A percentile compares a stretch with the other conserved stretches of the same genome.
phyloP scores from a whole-genome alignment of 2,329 filamentous ascomycete genomes.

The Orbilia ellipsospora region DNA sequence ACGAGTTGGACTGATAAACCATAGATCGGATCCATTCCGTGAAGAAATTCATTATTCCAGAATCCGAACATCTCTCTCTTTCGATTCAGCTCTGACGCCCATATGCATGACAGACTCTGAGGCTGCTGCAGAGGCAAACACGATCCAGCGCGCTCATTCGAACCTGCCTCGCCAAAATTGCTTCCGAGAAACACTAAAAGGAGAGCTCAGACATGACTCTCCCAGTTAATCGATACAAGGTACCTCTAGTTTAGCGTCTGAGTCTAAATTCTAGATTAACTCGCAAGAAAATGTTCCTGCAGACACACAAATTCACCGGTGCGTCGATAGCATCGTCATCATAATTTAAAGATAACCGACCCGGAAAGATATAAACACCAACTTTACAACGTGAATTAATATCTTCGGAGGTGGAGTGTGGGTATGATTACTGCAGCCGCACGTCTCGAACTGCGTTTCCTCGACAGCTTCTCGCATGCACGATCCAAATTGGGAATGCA shows the following conservation, averaged over 20 bases:
- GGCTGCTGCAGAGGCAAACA: constrained; percentile 8
- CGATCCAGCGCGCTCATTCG: background rate
- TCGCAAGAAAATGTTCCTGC: background rate
- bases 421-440: constrained; percentile 16
- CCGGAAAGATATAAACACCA: background rate
- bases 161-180: constrained; percentile 33
- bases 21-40: background rate
- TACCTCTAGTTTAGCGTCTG: constrained; percentile 4
- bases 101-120: background rate
- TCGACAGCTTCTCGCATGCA: constrained; percentile 39
- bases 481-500: constrained; percentile 42
- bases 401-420: no score
- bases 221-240: constrained; percentile 31
- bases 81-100: no score
- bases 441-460: constrained; percentile 18
- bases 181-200: constrained; percentile 43
- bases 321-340: no score
- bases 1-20: background rate
- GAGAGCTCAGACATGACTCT: constrained; percentile 45
- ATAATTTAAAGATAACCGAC: no score
- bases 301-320: background rate
- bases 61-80: no score
- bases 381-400: constrained; percentile 1
- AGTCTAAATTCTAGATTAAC: constrained; percentile 15
- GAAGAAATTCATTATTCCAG: background rate